Percentiles rank a stretch among this genome's conserved stretches.
Conservation (phyloP, 2,329 filamentous ascomycete species). For the Talaromyces rugulosus region DNA sequence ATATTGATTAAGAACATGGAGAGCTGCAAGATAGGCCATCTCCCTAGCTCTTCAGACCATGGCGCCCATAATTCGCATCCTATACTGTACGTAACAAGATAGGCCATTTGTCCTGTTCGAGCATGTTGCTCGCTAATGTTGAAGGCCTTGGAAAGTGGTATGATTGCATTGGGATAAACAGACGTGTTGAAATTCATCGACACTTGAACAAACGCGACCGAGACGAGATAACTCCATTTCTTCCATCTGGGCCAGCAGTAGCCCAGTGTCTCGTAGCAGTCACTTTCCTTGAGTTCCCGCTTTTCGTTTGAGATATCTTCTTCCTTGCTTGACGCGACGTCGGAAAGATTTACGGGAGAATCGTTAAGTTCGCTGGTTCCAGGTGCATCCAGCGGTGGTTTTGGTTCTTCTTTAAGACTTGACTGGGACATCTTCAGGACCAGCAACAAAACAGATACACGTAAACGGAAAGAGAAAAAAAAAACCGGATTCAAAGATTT, state of each 20-base stretch:
- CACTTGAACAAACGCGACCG: conserved; percentile 67
- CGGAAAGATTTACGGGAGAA: no score
- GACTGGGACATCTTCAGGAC: background rate
- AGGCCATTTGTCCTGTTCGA: conserved; percentile 68
- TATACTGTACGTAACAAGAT: conserved; percentile 73
- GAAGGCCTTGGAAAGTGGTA: conserved; percentile 62
- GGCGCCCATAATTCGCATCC: conserved; percentile 87
- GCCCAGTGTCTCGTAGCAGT: conserved; percentile 62
- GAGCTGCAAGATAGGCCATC: conserved; percentile 68
- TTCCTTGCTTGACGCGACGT: no score
- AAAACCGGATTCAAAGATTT: background rate
- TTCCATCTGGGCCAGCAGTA: conserved; percentile 59
- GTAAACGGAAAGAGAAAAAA: background rate
- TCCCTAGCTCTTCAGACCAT: conserved; percentile 76
- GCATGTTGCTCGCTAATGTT: conserved; percentile 62
- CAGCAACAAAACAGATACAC: background rate
- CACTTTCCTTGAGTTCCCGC: conserved; percentile 45
- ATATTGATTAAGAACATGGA: conserved; percentile 17
- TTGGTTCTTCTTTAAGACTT: background rate
- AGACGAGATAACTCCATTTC: conserved; percentile 65
- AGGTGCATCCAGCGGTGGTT: background rate
- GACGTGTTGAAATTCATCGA: conserved; percentile 76
- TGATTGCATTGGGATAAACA: conserved; percentile 64
- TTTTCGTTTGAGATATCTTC: conserved; percentile 14
- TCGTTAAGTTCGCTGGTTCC: background rate